A percentile compares a stretch with the other conserved stretches of the same genome.
Conservation (phyloP, 129 eudicot species). For the Pittosporum tobira region DNA sequence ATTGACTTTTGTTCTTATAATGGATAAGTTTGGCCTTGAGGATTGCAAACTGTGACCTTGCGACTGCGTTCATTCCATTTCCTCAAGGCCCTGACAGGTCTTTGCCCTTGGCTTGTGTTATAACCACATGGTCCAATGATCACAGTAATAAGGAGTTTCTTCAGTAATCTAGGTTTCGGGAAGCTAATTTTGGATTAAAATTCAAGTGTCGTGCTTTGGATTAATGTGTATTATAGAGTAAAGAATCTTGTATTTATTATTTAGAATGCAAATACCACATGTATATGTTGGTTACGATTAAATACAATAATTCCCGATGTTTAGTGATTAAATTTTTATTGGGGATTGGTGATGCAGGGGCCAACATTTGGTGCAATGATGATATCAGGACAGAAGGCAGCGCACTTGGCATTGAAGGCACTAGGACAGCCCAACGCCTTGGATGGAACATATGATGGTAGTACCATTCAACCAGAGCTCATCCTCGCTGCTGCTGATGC, state of each 20-base stretch:
- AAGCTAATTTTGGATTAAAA: neutral
- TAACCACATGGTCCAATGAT: too few species aligned
- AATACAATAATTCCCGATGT: neutral
- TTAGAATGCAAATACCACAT: too few species aligned
- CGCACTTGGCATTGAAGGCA: conserved; percentile 9
- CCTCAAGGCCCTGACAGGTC: too few species aligned
- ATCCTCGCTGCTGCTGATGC: conserved; percentile 7
- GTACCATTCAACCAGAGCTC: neutral
- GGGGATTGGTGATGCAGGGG: neutral
- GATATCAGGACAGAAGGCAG: conserved; percentile 16
- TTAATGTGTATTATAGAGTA: too few species aligned
- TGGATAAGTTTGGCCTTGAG: too few species aligned
- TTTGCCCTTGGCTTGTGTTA: too few species aligned
- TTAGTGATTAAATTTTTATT: neutral
- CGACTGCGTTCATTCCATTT: too few species aligned
- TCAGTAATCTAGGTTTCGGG: neutral
- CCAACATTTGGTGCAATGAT: conserved; percentile 11
- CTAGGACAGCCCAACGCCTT: conserved; percentile 8
- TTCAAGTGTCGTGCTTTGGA: neutral
- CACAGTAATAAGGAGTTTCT: too few species aligned
- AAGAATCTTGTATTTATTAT: too few species aligned
- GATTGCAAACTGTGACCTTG: neutral
- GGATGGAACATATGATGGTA: conserved; percentile 5
- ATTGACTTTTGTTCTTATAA: too few species aligned
- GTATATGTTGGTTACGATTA: neutral